These are phyloP conservation scores for Pseudonectria buxi DNA, from an alignment of 2,329 filamentous ascomycete species.

Conservation along the genomic window DNA sequence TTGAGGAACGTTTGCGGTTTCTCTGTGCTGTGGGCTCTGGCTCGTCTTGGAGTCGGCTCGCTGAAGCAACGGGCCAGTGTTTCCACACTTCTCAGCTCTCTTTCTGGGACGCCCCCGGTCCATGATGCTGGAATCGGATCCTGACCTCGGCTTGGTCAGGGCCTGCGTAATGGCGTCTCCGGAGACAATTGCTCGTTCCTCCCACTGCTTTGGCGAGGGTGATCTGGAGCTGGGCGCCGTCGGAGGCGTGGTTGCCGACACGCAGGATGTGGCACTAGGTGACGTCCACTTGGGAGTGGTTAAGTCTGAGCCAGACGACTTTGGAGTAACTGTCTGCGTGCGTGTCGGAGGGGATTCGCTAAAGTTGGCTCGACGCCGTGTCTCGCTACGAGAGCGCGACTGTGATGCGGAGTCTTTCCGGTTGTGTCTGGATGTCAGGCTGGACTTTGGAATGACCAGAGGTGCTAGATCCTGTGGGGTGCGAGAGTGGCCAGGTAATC, in stretches of 20 bases:
- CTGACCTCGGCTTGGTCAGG: slow-evolving; percentile 41
- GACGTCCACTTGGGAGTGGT: slow-evolving; percentile 39
- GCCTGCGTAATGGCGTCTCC: slow-evolving; percentile 6
- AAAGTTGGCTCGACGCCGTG: slow-evolving; percentile 32
- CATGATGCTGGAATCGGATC: slow-evolving; percentile 54
- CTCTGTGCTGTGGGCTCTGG: slow-evolving; percentile 46
- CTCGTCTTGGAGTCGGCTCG: slow-evolving; percentile 37
- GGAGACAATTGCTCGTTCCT: slow-evolving; percentile 24
- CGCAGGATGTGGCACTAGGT: slow-evolving; percentile 29
- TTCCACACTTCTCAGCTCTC: slow-evolving; percentile 36
- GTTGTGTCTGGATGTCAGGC: slow-evolving; percentile 14
- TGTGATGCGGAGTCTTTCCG: slow-evolving; percentile 35
- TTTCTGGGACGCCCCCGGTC: slow-evolving; percentile 56
- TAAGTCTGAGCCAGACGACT: slow-evolving; percentile 30
- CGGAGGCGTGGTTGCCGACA: slow-evolving; percentile 41
- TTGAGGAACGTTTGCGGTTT: slow-evolving; percentile 54
- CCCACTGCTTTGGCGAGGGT: slow-evolving; percentile 40
- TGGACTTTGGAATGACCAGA: slow-evolving; percentile 45
- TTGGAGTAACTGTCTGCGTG: slow-evolving; percentile 31
- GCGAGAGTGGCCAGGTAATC: slow-evolving; percentile 33
- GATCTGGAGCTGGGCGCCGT: slow-evolving; percentile 38
- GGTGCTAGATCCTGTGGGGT: slow-evolving; percentile 47
- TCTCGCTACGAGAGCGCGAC: slow-evolving; percentile 40
- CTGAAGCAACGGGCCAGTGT: slow-evolving; percentile 31
- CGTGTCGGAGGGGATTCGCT: slow-evolving; percentile 43